Conservation (phyloP, 1,284 basidiomycete species). For the Ceratobasidium sp. region DNA sequence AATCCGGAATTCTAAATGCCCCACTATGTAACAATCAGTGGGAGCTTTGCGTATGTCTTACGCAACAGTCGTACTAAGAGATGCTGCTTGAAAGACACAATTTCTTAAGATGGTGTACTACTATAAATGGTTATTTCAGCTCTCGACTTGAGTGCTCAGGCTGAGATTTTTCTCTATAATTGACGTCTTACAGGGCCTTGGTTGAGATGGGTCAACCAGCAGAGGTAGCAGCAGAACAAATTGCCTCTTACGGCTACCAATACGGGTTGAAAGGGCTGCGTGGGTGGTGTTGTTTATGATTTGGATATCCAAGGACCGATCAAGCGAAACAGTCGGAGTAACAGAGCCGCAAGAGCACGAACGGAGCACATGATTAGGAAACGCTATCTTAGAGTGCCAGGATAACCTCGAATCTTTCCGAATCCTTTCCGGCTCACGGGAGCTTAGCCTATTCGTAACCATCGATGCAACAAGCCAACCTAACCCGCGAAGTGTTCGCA, state of each 20-base stretch:
- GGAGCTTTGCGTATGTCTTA: constrained; percentile 8
- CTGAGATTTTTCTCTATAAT: constrained; percentile 29
- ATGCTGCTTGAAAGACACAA: constrained; percentile 40
- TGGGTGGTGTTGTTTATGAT: constrained; percentile 43
- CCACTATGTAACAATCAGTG: neutral
- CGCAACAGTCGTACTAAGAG: constrained; percentile 38
- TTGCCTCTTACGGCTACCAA: constrained; percentile 47
- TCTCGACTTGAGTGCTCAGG: no score
- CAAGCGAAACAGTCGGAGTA: constrained; percentile 3
- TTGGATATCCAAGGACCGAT: constrained; percentile 40
- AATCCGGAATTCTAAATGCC: constrained; percentile 20
- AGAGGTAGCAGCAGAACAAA: neutral
- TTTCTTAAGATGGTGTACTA: constrained; percentile 46
- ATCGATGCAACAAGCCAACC: no score
- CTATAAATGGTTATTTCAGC: constrained; percentile 3
- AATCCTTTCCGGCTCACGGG: neutral
- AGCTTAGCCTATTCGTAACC: neutral
- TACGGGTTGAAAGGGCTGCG: constrained; percentile 46
- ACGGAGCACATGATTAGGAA: neutral
- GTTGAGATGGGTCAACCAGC: no score
- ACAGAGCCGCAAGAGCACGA: neutral
- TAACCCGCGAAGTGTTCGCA: no score
- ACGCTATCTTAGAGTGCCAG: neutral
- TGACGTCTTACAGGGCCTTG: constrained; percentile 47
- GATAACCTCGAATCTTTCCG: neutral